Evolutionary conservation across 768 basidiomycete species (phyloP).

Genomic region (Tylopilus felleus): DNA sequence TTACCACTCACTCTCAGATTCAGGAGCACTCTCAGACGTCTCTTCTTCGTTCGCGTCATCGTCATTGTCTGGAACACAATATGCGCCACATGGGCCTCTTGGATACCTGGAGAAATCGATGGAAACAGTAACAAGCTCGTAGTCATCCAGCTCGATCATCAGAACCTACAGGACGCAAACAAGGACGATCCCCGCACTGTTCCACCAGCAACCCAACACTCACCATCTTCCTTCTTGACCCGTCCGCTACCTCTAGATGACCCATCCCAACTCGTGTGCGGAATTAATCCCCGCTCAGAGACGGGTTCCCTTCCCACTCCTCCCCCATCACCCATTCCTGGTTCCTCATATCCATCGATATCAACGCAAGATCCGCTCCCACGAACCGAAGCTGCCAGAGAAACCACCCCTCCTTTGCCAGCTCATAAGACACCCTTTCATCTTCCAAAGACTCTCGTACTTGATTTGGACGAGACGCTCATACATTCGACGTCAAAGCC

Average conservation of each 20-base stretch:
- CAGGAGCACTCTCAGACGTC: conserved; percentile 45
- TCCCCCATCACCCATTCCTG: conserved; percentile 21
- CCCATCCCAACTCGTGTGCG: conserved; percentile 5
- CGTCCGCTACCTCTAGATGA: conserved; percentile 23
- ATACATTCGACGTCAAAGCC: conserved; percentile 95
- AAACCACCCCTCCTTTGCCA: conserved; percentile 48
- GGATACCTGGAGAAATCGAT: conserved; percentile 27
- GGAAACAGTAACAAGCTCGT: conserved; percentile 8
- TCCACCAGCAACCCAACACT: conserved; percentile 17
- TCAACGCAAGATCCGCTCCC: conserved; percentile 13
- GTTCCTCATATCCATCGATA: conserved; percentile 8
- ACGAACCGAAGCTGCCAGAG: conserved; percentile 33
- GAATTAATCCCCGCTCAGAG: conserved; percentile 13
- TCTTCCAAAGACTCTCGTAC: conserved; percentile 88
- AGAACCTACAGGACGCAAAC: conserved; percentile 4
- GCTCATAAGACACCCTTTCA: conserved; percentile 68
- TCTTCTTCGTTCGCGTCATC: conserved; percentile 71
- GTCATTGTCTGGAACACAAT: conserved; percentile 68
- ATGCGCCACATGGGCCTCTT: conserved; percentile 57
- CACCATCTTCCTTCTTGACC: conserved; percentile 22
- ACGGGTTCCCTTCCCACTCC: conserved; percentile 22
- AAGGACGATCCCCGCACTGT: conserved; percentile 17
- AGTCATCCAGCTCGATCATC: conserved; percentile 6
- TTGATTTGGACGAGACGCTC: conserved; percentile 97
- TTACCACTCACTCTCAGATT: conserved; percentile 39